Percentiles rank a stretch among this genome's conserved stretches.
phyloP scores from a whole-genome alignment of 2,329 filamentous ascomycete genomes.

The Lachnellula arida region DNA sequence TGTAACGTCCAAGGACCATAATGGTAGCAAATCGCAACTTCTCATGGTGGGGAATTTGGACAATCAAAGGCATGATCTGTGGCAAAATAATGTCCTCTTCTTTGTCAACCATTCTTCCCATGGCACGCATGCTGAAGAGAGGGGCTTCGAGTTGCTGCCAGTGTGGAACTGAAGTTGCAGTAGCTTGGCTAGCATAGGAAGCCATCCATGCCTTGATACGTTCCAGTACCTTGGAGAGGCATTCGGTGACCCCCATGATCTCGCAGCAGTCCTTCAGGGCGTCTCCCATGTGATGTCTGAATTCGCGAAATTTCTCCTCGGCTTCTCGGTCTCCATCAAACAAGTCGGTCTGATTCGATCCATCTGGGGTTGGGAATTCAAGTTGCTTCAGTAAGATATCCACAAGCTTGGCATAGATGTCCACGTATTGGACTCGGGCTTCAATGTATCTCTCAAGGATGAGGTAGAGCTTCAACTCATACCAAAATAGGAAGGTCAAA shows the following conservation, averaged over 20 bases:
- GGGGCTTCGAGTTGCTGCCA: constrained; percentile 97
- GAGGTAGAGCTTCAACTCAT: constrained; percentile 94
- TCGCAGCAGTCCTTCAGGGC: constrained; percentile 96
- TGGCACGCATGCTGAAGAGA: constrained; percentile 88
- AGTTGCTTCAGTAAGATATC: constrained; percentile 90
- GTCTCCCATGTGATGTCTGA: constrained; percentile 95
- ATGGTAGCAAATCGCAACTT: constrained; percentile 98
- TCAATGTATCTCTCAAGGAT: constrained; percentile 85
- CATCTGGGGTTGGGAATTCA: constrained; percentile 73
- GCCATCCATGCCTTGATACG: constrained; percentile 86
- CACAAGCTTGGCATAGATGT: constrained; percentile 83
- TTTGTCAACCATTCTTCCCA: constrained; percentile 91
- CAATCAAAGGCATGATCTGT: constrained; percentile 86
- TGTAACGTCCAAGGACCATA: constrained; percentile 95
- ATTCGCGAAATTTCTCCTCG: constrained; percentile 95
- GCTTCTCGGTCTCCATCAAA: constrained; percentile 95
- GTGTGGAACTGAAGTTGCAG: constrained; percentile 71
- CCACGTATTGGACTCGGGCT: constrained; percentile 69
- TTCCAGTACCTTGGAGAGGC: constrained; percentile 80
- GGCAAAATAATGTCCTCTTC: constrained; percentile 84
- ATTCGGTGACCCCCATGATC: constrained; percentile 90
- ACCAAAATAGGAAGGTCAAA: constrained; percentile 96
- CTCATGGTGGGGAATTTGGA: constrained; percentile 91
- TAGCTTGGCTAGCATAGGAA: constrained; percentile 72
- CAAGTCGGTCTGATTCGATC: constrained; percentile 69